These are phyloP conservation scores for Taxillus chinensis DNA, from an alignment of 164 flowering plant genomes.

Conservation along the genomic window DNA sequence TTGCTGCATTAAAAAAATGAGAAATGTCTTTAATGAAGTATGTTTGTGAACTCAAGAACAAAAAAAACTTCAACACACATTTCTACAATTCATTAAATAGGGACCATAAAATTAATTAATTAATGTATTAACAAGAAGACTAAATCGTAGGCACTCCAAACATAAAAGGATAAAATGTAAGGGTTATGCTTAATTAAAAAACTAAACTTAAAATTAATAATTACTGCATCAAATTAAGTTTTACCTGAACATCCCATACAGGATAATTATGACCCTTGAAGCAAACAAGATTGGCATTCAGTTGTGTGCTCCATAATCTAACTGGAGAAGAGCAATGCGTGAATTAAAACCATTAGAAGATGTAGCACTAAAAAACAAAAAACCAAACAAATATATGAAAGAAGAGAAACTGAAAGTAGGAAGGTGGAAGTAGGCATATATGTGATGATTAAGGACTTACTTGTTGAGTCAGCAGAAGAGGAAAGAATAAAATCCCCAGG, in stretches of 20 bases:
- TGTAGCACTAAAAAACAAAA: neutral
- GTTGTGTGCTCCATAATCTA: constrained; percentile 89
- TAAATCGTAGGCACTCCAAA: neutral
- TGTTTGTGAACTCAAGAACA: too few relatives aligned
- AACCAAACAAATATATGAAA: neutral
- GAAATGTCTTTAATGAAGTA: too few relatives aligned
- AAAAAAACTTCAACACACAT: too few relatives aligned
- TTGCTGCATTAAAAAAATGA: too few relatives aligned
- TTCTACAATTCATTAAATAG: neutral
- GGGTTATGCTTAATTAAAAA: too few relatives aligned
- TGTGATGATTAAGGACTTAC: constrained; percentile 25
- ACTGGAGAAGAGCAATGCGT: constrained; percentile 38
- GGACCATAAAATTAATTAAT: neutral
- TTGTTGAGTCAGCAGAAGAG: constrained; percentile 88
- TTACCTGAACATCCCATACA: constrained; percentile 99
- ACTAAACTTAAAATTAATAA: too few relatives aligned
- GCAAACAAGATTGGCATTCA: constrained; percentile 96
- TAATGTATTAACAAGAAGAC: neutral
- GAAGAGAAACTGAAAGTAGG: neutral
- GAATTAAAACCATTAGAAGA: neutral
- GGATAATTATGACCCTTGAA: constrained; percentile 99
- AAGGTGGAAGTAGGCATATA: neutral
- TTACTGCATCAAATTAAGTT: neutral
- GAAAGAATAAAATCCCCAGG: constrained; percentile 95
- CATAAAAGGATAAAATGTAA: neutral